Evolutionary conservation across 768 basidiomycete genomes (phyloP).

Genomic region (Coprinopsis sp.): DNA sequence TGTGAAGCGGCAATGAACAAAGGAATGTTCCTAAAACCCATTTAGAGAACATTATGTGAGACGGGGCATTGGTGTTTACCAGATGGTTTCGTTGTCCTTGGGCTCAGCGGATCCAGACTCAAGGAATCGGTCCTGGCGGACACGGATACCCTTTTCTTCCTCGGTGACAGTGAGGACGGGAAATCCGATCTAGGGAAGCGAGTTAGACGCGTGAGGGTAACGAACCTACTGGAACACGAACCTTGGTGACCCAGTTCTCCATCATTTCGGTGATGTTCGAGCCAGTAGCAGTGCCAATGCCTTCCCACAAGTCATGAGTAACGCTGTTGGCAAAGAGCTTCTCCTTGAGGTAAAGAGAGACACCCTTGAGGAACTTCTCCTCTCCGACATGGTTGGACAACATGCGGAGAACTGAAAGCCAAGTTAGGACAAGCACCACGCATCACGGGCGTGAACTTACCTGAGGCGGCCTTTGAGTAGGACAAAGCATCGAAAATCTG

Average conservation of each 20-base stretch:
- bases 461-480: constrained; percentile 80
- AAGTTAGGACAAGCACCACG: not conserved
- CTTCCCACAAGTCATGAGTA: constrained; percentile 84
- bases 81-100: constrained; percentile 84
- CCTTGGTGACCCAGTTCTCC: constrained; percentile 89
- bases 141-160: constrained; percentile 58
- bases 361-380: constrained; percentile 81
- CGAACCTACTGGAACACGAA: constrained; percentile 16
- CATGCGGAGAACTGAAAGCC: constrained; percentile 79
- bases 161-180: constrained; percentile 88
- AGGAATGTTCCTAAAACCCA: constrained; percentile 78
- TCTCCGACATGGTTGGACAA: constrained; percentile 84
- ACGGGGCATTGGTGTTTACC: constrained; percentile 38
- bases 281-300: constrained; percentile 71
- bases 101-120: constrained; percentile 75
- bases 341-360: constrained; percentile 88
- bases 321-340: constrained; percentile 81
- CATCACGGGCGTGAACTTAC: constrained; percentile 29
- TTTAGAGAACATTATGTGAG: not conserved
- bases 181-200: constrained; percentile 54
- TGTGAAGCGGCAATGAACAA: constrained; percentile 66
- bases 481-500: constrained; percentile 88
- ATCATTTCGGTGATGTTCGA: constrained; percentile 75
- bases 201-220: not conserved
- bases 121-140: constrained; percentile 91